Base-by-base conservation (phyloP, 106 monocot genomes). In the Phalaenopsis equestris region DNA sequence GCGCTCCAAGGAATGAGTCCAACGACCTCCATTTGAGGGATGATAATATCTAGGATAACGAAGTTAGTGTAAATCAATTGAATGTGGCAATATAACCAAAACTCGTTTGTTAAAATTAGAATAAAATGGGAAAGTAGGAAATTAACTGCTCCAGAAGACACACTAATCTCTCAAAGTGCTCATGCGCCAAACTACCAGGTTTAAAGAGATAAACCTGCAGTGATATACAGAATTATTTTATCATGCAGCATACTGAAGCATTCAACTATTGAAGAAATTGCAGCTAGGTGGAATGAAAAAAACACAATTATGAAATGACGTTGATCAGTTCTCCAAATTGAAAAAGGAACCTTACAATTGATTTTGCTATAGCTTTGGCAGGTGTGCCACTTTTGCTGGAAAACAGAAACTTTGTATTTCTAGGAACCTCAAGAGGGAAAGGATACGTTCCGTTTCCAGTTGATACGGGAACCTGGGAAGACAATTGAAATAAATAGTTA, bases 11-110 rank as follows among this genome's bases (percentile, higher is more conserved):
- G 95, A 93, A 79, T 84, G 85, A 79, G 99, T 92, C 99, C 99
- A 99, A 37, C 91, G 89, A 58, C 99, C 99, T 75, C 95, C 99
- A 90, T 99, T 99, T 42, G 99, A 99, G 77, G 99, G 99, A 85
- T 99, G 99, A 77, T 93, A 99, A 85, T 89, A 99, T 78, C 99
- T 99, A 86, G 23, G 79, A 67, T 42, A 76, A 23, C 23, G 49
- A 80, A 56, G 37, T 17, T 75, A 65, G 58, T 55, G 72, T 42
- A 48, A 80, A 78, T 76, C 49, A 48, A 52, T 43, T 76, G 49
- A 39, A 76, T 23, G 18, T 11, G 41, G 30, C 42, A 70, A 78
- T 55, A 76, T 73, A 21, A 7, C 39, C 4, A 56, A 42, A 42
- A 73, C 52, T 38, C 8, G 11, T 15, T 67, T 56, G 72, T 18